These are phyloP conservation scores for Pseudogymnoascus sp. DNA, from an alignment of 2,329 filamentous ascomycete species.

Conservation along the genomic window DNA sequence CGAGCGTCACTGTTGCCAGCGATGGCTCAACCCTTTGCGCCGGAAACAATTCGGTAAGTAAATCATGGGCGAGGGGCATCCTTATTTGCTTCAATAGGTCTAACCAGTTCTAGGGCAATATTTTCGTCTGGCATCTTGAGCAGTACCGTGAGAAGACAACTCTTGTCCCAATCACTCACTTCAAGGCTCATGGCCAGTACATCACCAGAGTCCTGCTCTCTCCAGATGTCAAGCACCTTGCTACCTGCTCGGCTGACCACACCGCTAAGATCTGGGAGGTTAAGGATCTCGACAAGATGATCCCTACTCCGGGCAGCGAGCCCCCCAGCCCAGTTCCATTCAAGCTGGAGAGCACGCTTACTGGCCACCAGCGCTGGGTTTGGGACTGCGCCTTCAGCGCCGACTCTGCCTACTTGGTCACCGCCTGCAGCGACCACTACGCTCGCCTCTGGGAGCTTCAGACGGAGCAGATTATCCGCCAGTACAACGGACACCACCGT, in stretches of 20 bases:
- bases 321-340: constrained; percentile 34
- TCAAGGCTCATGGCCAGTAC: constrained; percentile 63
- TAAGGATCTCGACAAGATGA: constrained; percentile 51
- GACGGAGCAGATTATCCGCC: constrained; percentile 60
- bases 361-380: constrained; percentile 67
- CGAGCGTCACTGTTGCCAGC: constrained; percentile 90
- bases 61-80: constrained; percentile 25
- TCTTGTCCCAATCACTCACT: constrained; percentile 62
- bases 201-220: constrained; percentile 67
- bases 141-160: constrained; percentile 60
- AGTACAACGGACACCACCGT: constrained; percentile 69
- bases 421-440: constrained; percentile 66
- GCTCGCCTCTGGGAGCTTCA: constrained; percentile 64
- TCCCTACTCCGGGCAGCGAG: constrained; percentile 17
- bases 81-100: constrained; percentile 2
- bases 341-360: constrained; percentile 59
- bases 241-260: constrained; percentile 67
- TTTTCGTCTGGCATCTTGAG: constrained; percentile 93
- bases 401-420: constrained; percentile 65
- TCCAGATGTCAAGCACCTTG: constrained; percentile 65
- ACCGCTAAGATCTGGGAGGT: constrained; percentile 96
- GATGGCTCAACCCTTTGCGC: constrained; percentile 90
- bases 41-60: constrained; percentile 73
- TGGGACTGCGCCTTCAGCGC: constrained; percentile 73
- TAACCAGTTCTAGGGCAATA: constrained; percentile 60